Evolutionary conservation across 768 basidiomycete species (phyloP).

Genomic region (Phylloporus sp.): DNA sequence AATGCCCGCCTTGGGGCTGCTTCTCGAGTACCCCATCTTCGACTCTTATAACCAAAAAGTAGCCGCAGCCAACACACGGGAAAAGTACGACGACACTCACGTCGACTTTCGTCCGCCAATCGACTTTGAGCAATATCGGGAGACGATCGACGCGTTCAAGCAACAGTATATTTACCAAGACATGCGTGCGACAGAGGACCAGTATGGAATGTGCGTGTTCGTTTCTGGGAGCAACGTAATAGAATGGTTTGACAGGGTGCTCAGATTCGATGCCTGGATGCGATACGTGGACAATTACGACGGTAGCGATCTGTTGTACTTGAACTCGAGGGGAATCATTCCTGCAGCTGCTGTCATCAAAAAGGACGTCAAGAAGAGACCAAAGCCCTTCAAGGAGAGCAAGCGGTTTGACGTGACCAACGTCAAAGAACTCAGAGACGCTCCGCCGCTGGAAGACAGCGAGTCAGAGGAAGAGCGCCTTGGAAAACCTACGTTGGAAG

Average conservation of each 20-base stretch:
- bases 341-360: conserved; percentile 65
- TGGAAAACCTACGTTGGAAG: conserved; percentile 42
- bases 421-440: conserved; percentile 29
- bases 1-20: conserved; percentile 90
- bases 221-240: not conserved
- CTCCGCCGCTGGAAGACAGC: conserved; percentile 29
- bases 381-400: conserved; percentile 63
- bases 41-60: conserved; percentile 69
- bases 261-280: conserved; percentile 83
- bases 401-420: conserved; percentile 61
- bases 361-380: conserved; percentile 46
- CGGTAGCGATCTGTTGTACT: conserved; percentile 72
- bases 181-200: conserved; percentile 82
- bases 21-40: conserved; percentile 85
- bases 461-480: conserved; percentile 42
- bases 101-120: conserved; percentile 66
- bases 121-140: conserved; percentile 63
- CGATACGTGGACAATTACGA: conserved; percentile 67
- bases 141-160: conserved; percentile 78
- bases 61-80: conserved; percentile 33
- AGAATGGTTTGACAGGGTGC: not conserved
- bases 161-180: conserved; percentile 77
- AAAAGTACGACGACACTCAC: conserved; percentile 47
- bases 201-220: conserved; percentile 61
- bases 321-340: conserved; percentile 74